Conservation (phyloP, 345 rosid species). For the Brassica carinata region DNA sequence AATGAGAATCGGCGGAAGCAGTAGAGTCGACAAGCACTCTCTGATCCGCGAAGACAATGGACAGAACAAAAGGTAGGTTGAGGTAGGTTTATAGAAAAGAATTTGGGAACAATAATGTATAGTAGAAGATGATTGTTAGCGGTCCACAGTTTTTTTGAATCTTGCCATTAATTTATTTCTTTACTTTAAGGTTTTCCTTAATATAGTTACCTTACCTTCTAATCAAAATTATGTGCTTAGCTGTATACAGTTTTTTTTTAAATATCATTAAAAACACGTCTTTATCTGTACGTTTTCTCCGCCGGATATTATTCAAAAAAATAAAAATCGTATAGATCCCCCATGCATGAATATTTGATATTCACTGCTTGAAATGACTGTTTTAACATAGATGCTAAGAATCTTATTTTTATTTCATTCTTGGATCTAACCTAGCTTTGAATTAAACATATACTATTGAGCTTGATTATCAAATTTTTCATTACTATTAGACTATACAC, state of each 20-base stretch:
- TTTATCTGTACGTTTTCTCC: constrained; percentile 2
- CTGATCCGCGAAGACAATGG: constrained; percentile 22
- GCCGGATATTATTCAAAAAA: background rate
- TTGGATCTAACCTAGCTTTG: background rate
- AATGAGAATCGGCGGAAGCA: constrained; percentile 33
- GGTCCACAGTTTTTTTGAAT: constrained; percentile 31
- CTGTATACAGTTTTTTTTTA: constrained; percentile 12
- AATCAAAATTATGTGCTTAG: constrained; percentile 31
- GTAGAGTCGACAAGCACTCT: constrained; percentile 30
- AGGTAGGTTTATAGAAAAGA: background rate
- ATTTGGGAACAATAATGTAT: constrained; percentile 6
- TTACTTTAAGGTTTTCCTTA: background rate
- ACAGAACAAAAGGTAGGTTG: background rate
- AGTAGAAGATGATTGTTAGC: background rate
- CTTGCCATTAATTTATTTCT: background rate
- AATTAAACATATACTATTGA: background rate
- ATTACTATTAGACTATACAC: background rate
- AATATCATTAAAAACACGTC: background rate
- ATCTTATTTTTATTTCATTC: background rate
- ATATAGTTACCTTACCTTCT: constrained; percentile 27
- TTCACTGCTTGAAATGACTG: background rate
- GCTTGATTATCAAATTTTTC: background rate
- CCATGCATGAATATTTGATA: background rate
- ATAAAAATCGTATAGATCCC: background rate
- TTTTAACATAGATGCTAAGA: background rate